These are phyloP conservation scores for Acanthamoeba polyphaga DNA, from an alignment of 208 protist genomes.

Conservation along the genomic window DNA sequence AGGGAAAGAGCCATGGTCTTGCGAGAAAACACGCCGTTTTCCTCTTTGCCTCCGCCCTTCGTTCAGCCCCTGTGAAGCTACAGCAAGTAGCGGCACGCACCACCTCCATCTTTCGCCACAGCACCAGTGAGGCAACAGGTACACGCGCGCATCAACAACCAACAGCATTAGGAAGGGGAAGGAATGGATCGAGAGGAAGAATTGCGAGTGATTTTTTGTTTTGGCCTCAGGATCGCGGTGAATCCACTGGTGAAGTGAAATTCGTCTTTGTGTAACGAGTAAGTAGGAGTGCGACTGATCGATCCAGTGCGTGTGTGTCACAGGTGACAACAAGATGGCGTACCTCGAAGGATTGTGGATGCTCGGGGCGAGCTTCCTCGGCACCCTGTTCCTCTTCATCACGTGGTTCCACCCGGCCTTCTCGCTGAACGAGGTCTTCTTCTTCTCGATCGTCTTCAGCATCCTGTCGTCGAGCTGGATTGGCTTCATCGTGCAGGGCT, in stretches of 20 bases:
- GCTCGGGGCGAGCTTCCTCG: conserved; percentile 40
- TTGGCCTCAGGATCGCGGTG: too few relatives aligned
- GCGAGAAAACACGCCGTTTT: neutral
- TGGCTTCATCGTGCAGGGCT: conserved; percentile 41
- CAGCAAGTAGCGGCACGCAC: neutral
- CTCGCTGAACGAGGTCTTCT: conserved; percentile 68
- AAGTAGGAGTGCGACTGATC: neutral
- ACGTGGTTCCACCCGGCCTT: conserved; percentile 66
- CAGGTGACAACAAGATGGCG: neutral
- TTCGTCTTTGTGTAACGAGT: neutral
- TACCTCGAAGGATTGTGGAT: conserved; percentile 60
- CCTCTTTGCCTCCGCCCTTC: neutral
- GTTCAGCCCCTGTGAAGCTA: neutral
- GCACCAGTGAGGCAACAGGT: neutral
- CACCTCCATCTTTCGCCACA: neutral
- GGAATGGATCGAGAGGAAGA: too few relatives aligned
- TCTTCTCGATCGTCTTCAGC: conserved; percentile 66
- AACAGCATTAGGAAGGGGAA: too few relatives aligned
- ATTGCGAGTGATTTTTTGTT: too few relatives aligned
- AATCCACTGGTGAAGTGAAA: too few relatives aligned
- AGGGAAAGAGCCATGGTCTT: too few relatives aligned
- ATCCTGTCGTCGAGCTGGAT: conserved; percentile 45
- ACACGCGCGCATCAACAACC: neutral
- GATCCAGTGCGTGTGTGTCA: neutral
- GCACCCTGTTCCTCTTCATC: conserved; percentile 56